phyloP scores from a whole-genome alignment of 148 eudicot species.

The Silene latifolia region DNA sequence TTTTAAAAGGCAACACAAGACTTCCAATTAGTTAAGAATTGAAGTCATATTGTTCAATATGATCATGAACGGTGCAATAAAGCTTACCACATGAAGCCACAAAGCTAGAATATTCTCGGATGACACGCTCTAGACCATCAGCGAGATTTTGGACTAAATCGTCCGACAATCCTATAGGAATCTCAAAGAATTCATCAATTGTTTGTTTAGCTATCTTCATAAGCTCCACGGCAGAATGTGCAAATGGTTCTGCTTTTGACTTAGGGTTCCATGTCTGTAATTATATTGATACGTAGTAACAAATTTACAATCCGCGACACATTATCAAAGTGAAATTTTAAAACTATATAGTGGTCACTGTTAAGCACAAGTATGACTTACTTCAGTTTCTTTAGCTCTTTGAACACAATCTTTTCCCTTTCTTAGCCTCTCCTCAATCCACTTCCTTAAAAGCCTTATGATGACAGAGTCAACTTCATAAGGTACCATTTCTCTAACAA shows the following conservation, averaged over 20 bases:
- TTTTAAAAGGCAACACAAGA: background rate
- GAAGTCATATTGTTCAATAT: background rate
- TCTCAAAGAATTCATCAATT: slow-evolving; percentile 67
- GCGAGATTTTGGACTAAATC: slow-evolving; percentile 59
- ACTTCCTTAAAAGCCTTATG: slow-evolving; percentile 49
- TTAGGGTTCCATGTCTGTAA: slow-evolving; percentile 90
- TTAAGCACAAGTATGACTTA: slow-evolving; percentile 29
- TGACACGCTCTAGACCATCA: slow-evolving; percentile 58
- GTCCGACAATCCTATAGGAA: slow-evolving; percentile 62
- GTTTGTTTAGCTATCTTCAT: slow-evolving; percentile 51
- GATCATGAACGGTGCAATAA: background rate
- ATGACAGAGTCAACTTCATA: slow-evolving; percentile 80
- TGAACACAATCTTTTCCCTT: slow-evolving; percentile 53
- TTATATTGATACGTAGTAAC: too few species aligned
- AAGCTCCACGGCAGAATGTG: slow-evolving; percentile 72
- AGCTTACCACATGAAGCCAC: slow-evolving; percentile 84
- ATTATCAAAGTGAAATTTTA: background rate
- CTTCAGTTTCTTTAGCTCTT: slow-evolving; percentile 85
- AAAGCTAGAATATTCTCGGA: slow-evolving; percentile 66
- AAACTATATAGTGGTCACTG: background rate
- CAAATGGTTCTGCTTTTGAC: slow-evolving; percentile 86
- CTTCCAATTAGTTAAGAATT: background rate
- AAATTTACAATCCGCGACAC: slow-evolving; percentile 3
- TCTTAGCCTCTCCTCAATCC: slow-evolving; percentile 70
- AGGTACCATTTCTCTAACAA: slow-evolving; percentile 80